phyloP scores from a whole-genome alignment of 2,329 filamentous ascomycete species.

The Metarhizium guizhouense region DNA sequence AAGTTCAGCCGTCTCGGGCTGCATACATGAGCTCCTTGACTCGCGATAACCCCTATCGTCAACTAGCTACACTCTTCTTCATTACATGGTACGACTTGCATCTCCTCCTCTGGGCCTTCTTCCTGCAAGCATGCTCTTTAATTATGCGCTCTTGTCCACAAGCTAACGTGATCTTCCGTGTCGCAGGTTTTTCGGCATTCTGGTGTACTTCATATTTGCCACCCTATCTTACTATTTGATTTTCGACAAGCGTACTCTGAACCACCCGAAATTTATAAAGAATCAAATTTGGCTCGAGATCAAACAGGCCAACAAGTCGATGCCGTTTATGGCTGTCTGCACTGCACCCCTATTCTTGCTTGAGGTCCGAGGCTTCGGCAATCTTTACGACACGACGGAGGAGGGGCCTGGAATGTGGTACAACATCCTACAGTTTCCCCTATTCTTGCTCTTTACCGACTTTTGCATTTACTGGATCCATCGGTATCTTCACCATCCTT shows the following conservation, averaged over 20 bases:
- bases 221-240: slow-evolving; percentile 77
- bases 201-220: slow-evolving; percentile 80
- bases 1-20: slow-evolving; percentile 60
- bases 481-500: slow-evolving; percentile 71
- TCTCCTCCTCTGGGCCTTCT: no score
- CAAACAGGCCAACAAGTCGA: slow-evolving; percentile 61
- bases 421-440: slow-evolving; percentile 72
- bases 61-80: slow-evolving; percentile 66
- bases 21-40: slow-evolving; percentile 73
- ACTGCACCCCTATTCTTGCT: slow-evolving; percentile 73
- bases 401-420: slow-evolving; percentile 73
- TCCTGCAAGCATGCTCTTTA: no score
- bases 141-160: neutral
- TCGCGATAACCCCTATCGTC: slow-evolving; percentile 69
- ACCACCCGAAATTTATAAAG: slow-evolving; percentile 91
- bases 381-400: slow-evolving; percentile 72
- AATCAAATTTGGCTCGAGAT: slow-evolving; percentile 88
- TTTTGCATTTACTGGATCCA: slow-evolving; percentile 95
- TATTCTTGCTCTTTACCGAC: slow-evolving; percentile 85
- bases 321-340: slow-evolving; percentile 76
- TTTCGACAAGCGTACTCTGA: slow-evolving; percentile 82
- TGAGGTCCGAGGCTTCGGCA: slow-evolving; percentile 77
- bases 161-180: neutral
- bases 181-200: slow-evolving; percentile 69
- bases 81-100: slow-evolving; percentile 67